A percentile compares a stretch with the other conserved stretches of the same genome.
Evolutionary conservation across 1,284 basidiomycete species (phyloP).

Genomic region (Hymenochaete sp.): DNA sequence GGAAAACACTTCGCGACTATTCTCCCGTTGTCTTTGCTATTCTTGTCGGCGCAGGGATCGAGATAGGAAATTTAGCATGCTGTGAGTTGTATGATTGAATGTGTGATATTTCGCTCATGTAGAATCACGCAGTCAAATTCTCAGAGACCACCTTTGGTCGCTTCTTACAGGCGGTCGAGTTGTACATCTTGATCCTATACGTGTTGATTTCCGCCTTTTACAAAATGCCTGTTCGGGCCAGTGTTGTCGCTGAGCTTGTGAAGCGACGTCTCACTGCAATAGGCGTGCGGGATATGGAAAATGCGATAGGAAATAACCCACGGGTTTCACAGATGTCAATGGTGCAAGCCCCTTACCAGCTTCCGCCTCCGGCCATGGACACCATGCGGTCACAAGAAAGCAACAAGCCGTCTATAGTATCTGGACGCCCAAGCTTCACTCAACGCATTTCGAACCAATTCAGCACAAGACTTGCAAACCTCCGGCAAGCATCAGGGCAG

Average conservation of each 20-base stretch:
- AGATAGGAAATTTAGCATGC: conserved; percentile 45
- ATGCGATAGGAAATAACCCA: neutral
- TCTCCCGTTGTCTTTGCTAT: conserved; percentile 44
- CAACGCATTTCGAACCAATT: conserved; percentile 17
- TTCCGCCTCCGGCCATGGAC: neutral
- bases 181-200: conserved; percentile 56
- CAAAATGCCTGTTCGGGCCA: conserved; percentile 21
- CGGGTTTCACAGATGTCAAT: conserved; percentile 12
- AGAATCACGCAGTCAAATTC: conserved; percentile 44
- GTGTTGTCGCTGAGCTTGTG: conserved; percentile 21
- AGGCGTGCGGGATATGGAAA: conserved; percentile 8
- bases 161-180: conserved; percentile 55
- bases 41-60: conserved; percentile 42
- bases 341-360: conserved; percentile 9
- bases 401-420: neutral
- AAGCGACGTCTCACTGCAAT: conserved; percentile 18
- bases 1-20: conserved; percentile 41
- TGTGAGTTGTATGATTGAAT: conserved; percentile 37
- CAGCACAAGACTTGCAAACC: conserved; percentile 10
- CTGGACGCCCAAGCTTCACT: conserved; percentile 10
- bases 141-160: conserved; percentile 63
- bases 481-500: conserved; percentile 10
- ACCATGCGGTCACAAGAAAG: conserved; percentile 3
- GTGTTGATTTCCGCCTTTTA: conserved; percentile 46
- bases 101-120: neutral